Percentiles rank a stretch among this genome's conserved stretches.
Evolutionary conservation across 2,329 filamentous ascomycete species (phyloP).

Genomic region (Cladosporium austrohemisphaericum): DNA sequence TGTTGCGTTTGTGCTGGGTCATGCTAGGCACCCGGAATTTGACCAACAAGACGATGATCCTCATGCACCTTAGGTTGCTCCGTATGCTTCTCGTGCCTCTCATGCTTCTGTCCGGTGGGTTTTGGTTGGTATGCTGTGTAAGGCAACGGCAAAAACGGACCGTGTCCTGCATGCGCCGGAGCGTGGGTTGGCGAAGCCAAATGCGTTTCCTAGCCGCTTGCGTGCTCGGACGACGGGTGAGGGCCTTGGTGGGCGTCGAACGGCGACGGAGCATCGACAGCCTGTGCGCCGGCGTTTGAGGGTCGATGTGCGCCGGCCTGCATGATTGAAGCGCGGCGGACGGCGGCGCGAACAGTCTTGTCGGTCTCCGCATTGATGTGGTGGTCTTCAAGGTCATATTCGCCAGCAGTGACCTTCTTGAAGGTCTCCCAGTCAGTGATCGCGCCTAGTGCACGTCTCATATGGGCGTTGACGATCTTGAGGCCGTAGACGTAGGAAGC

Average conservation of each 20-base stretch:
- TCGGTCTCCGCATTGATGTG: not conserved
- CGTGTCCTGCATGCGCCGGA: not conserved
- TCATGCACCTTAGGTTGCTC: too few relatives aligned
- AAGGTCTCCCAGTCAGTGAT: conserved; percentile 84
- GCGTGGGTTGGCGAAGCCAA: not conserved
- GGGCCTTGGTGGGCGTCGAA: conserved; percentile 10
- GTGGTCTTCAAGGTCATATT: conserved; percentile 14
- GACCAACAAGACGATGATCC: too few relatives aligned
- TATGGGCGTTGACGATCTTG: conserved; percentile 81
- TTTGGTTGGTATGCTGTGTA: too few relatives aligned
- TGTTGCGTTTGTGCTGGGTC: not conserved
- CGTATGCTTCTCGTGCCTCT: too few relatives aligned
- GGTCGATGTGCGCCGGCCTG: not conserved
- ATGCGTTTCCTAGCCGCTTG: conserved; percentile 15
- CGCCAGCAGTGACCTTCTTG: conserved; percentile 51
- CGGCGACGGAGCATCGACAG: too few relatives aligned
- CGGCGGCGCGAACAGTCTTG: conserved; percentile 1
- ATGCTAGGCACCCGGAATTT: not conserved
- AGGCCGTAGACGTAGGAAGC: conserved; percentile 94
- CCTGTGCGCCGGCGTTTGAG: too few relatives aligned
- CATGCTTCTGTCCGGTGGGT: too few relatives aligned
- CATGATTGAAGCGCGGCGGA: not conserved
- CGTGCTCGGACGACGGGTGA: conserved; percentile 3
- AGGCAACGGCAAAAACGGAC: not conserved
- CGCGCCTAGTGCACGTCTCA: conserved; percentile 81